A percentile compares a stretch with the other conserved stretches of the same genome.
Evolutionary conservation across 106 monocot genomes (phyloP).

Genomic region (Triglochin maritima): DNA sequence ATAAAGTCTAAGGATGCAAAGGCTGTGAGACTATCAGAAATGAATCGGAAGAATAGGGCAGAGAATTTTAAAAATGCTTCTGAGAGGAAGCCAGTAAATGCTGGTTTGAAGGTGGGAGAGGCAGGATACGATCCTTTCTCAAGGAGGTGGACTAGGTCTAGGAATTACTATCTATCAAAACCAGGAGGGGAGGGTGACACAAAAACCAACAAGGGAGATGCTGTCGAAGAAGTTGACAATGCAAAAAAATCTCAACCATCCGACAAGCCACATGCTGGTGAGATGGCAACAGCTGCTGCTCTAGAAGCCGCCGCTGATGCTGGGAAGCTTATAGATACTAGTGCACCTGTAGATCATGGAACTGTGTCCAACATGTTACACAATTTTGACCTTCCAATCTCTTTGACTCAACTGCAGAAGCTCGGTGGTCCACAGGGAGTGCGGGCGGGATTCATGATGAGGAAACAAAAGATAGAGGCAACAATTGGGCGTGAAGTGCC

Average conservation of each 20-base stretch:
- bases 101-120: constrained; percentile 67
- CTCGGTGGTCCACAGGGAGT: constrained; percentile 62
- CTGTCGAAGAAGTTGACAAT: not conserved
- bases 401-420: constrained; percentile 51
- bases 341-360: constrained; percentile 67
- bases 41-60: constrained; percentile 78
- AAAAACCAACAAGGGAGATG: constrained; percentile 24
- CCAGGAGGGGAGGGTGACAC: constrained; percentile 24
- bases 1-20: constrained; percentile 48
- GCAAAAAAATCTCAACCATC: not conserved
- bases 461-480: constrained; percentile 84
- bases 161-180: constrained; percentile 65
- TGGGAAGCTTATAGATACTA: constrained; percentile 82
- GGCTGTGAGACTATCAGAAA: constrained; percentile 74
- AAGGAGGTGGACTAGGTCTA: constrained; percentile 95
- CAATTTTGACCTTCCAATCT: constrained; percentile 72
- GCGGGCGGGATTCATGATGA: constrained; percentile 43
- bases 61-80: constrained; percentile 95
- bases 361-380: constrained; percentile 59
- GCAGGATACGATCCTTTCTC: constrained; percentile 96
- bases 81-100: constrained; percentile 68
- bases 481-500: constrained; percentile 56
- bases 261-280: constrained; percentile 20
- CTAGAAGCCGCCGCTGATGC: constrained; percentile 72
- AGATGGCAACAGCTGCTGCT: constrained; percentile 59